Conservation (phyloP, 306 rosid genomes). For the Acacia acuminata region DNA sequence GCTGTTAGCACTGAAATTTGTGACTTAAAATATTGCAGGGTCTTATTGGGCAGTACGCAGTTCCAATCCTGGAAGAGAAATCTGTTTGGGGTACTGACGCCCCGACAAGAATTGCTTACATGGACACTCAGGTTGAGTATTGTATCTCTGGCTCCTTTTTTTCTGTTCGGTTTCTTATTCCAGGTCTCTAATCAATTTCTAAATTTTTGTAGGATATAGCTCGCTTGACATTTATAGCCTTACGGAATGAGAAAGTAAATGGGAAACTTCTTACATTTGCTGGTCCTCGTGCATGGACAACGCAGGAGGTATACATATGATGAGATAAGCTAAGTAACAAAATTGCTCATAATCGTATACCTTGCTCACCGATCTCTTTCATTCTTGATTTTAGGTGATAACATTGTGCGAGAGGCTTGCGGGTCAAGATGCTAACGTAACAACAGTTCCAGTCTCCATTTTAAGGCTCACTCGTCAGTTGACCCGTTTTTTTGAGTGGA, state of each 20-base stretch:
- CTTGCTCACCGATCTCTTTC: neutral
- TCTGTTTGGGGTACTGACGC: conserved; percentile 99
- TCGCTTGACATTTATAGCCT: conserved; percentile 80
- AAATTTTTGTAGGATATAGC: conserved; percentile 71
- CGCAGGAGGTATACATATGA: conserved; percentile 71
- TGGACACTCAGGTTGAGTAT: conserved; percentile 84
- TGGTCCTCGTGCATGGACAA: conserved; percentile 98
- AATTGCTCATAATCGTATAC: neutral
- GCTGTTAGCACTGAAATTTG: neutral
- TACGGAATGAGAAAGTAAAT: conserved; percentile 72
- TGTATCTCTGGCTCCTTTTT: neutral
- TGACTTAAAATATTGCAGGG: conserved; percentile 51
- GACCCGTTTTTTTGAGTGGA: conserved; percentile 91
- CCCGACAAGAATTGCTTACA: conserved; percentile 96
- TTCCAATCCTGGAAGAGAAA: conserved; percentile 91
- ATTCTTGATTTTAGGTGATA: conserved; percentile 62
- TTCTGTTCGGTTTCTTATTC: neutral
- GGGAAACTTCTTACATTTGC: conserved; percentile 91
- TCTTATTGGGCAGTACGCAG: conserved; percentile 94
- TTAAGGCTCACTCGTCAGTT: conserved; percentile 88
- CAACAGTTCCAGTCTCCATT: conserved; percentile 89
- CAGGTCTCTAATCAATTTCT: conserved; percentile 2
- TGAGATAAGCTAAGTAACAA: neutral
- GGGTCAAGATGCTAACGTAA: conserved; percentile 95
- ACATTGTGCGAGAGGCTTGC: conserved; percentile 97